Evolutionary conservation across 1,284 basidiomycete genomes (phyloP), one percentile per base, ranked within the genome.

Genomic region (Naganishia sp.): DNA sequence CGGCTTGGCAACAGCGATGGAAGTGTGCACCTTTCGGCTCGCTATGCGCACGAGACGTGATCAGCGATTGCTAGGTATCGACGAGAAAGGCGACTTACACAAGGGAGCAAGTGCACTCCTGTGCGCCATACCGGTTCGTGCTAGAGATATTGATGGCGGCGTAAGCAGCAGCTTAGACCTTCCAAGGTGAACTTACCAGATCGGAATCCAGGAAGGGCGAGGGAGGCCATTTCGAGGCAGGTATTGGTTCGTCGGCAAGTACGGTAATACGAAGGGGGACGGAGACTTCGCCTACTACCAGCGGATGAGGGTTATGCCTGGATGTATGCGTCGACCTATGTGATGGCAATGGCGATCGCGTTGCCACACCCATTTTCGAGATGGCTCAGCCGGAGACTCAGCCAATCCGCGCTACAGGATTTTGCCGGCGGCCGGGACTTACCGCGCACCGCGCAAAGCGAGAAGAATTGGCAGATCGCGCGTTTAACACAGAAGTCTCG

Each of bases 171-270:
- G 17, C 35, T 15, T 46, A 23, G n/a, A 18, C 3, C 13, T 21
- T 9, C 45, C 25, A 10, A 41, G 13, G n/a, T 21, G 17, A 45
- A 54, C 61, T 54, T 32, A 66, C 65, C 52, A 5, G 57, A 47
- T 47, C 65, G 65, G 57, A 66, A 62, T 41, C 57, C 58, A 25
- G 65, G 65, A 51, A 53, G 57, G 42, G 45, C 42, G 25, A 66
- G 32, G 17, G 65, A 61, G 32, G 65, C 65, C 65, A 66, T 66
- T 0, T 39, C 28, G 43, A 23, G 17, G 6, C 3, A 15, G 2
- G 9, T 35, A 3, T 13, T 13, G 23, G 15, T 47, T 47, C 45
- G 15, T 18, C 17, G 18, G 18, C n/a, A n/a, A 23, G n/a, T 3
- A 47, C n/a, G n/a, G 45, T 47, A 9, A 23, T 2, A 23, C 23